A percentile compares a stretch with the other conserved stretches of the same genome.
Conservation (phyloP, 305 asterid species). For the Salvia sclarea region DNA sequence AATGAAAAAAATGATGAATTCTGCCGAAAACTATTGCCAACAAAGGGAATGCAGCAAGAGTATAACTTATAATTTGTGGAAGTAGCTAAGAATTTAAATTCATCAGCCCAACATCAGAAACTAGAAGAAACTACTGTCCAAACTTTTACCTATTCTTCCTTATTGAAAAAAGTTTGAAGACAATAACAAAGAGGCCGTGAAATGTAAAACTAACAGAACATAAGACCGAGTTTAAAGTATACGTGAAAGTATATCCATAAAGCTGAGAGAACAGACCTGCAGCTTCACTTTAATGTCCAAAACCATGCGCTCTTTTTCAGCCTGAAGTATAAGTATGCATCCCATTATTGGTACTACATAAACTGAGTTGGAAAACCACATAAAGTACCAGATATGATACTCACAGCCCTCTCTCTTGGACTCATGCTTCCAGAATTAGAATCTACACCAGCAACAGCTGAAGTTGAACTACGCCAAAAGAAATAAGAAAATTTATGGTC, state of each 20-base stretch:
- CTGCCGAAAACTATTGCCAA: background rate
- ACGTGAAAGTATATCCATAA: background rate
- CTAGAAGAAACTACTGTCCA: background rate
- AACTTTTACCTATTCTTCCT: background rate
- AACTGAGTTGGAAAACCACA: conserved; percentile 28
- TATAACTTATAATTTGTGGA: background rate
- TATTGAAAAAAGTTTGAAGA: background rate
- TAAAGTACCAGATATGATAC: conserved; percentile 40
- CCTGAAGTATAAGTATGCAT: conserved; percentile 47
- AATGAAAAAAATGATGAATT: background rate
- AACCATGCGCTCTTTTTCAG: conserved; percentile 95
- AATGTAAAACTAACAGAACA: conserved; percentile 15
- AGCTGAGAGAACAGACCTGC: conserved; percentile 54
- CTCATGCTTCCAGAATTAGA: conserved; percentile 78
- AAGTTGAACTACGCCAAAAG: conserved; percentile 62
- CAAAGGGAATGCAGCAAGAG: background rate
- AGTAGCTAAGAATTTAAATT: background rate
- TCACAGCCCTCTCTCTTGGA: conserved; percentile 93
- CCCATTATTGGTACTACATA: conserved; percentile 21
- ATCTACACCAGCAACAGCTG: conserved; percentile 62
- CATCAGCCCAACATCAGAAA: background rate
- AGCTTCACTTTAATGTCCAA: conserved; percentile 91
- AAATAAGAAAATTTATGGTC: conserved; percentile 32
- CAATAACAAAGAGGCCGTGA: conserved; percentile 15
- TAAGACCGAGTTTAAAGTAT: conserved; percentile 19